Percentiles rank a stretch among this genome's conserved stretches.
These are phyloP conservation scores for Somion occarium DNA, from an alignment of 1,284 basidiomycete genomes.

Conservation along the genomic window DNA sequence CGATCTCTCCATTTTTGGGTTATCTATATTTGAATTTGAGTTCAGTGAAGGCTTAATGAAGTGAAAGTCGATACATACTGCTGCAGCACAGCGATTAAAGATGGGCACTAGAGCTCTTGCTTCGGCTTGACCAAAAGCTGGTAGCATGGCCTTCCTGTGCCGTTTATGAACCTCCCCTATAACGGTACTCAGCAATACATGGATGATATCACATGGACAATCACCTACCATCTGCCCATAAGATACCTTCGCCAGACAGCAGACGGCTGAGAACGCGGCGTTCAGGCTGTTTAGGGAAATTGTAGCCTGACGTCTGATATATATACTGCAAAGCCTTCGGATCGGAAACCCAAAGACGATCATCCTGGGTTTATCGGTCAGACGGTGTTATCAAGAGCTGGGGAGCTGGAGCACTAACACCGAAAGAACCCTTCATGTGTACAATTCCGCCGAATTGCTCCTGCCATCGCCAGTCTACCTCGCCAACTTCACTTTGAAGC, in stretches of 20 bases:
- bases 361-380: constrained; percentile 17
- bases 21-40: constrained; percentile 30
- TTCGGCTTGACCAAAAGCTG: constrained; percentile 41
- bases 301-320: constrained; percentile 34
- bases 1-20: constrained; percentile 41
- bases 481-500: constrained; percentile 29
- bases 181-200: not conserved
- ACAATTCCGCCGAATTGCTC: constrained; percentile 40
- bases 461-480: constrained; percentile 44
- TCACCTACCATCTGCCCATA: constrained; percentile 37
- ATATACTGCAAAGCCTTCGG: constrained; percentile 40
- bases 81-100: constrained; percentile 40
- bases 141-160: constrained; percentile 39
- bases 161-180: constrained; percentile 41
- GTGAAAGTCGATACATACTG: constrained; percentile 26
- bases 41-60: constrained; percentile 11
- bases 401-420: constrained; percentile 24
- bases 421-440: constrained; percentile 40
- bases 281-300: constrained; percentile 33
- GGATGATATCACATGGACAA: not conserved
- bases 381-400: not conserved
- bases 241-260: constrained; percentile 32
- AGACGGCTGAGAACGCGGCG: constrained; percentile 27
- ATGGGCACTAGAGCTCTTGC: constrained; percentile 45
- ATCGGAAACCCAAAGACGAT: constrained; percentile 31